Conservation (phyloP, 352 stramenopile species). For the Phytophthora sojae region DNA sequence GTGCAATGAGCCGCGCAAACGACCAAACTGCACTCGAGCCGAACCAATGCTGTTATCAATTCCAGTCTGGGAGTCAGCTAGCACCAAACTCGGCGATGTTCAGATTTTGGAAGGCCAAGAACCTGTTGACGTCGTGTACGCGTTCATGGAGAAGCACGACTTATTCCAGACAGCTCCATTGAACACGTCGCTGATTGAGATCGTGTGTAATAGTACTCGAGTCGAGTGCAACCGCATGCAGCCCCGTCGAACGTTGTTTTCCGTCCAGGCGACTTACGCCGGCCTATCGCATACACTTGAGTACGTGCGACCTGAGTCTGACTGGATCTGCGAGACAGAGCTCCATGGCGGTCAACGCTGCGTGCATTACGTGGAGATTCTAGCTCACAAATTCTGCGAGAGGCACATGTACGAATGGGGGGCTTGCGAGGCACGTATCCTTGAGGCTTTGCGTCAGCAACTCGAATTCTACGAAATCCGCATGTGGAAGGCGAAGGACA, state of each 20-base stretch:
- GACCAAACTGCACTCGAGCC: constrained; percentile 80
- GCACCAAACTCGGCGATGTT: constrained; percentile 76
- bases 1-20: constrained; percentile 66
- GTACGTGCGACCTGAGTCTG: constrained; percentile 81
- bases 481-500: constrained; percentile 82
- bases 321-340: constrained; percentile 74
- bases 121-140: constrained; percentile 82
- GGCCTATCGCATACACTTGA: constrained; percentile 73
- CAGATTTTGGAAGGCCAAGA: constrained; percentile 84
- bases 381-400: constrained; percentile 67
- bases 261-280: constrained; percentile 79
- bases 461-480: constrained; percentile 76
- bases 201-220: constrained; percentile 79
- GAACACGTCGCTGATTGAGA: constrained; percentile 73
- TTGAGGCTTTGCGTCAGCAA: constrained; percentile 66
- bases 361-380: constrained; percentile 78
- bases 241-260: constrained; percentile 79
- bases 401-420: constrained; percentile 81
- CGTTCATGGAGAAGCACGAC: constrained; percentile 89
- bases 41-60: constrained; percentile 79
- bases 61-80: constrained; percentile 76
- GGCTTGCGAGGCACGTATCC: constrained; percentile 59
- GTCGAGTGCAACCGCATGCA: constrained; percentile 61
- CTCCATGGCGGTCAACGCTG: constrained; percentile 62
- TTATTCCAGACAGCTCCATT: constrained; percentile 83